These are phyloP conservation scores for Phytophthora uliginosa DNA, from an alignment of 352 stramenopile genomes.

Conservation along the genomic window DNA sequence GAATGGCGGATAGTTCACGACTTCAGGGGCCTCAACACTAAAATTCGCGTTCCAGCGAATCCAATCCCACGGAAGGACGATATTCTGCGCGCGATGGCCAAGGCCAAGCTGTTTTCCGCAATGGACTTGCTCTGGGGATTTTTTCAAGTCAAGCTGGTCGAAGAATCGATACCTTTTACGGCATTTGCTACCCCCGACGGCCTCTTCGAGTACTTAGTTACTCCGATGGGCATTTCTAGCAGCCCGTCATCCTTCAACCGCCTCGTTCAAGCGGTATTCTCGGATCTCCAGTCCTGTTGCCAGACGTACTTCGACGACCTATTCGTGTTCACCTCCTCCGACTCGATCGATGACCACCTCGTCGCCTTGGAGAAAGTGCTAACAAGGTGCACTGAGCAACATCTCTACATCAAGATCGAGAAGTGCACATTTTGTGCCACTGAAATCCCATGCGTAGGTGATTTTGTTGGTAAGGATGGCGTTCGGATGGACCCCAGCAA, in stretches of 20 bases:
- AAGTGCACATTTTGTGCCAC: conserved; percentile 16
- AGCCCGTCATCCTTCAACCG: conserved; percentile 5
- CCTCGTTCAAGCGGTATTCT: not conserved
- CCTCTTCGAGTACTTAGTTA: not conserved
- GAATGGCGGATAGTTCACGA: conserved; percentile 9
- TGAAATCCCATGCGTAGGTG: conserved; percentile 10
- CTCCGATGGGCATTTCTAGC: not conserved
- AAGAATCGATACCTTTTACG: not conserved
- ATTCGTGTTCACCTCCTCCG: conserved; percentile 4
- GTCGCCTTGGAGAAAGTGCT: conserved; percentile 2
- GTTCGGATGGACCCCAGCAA: conserved; percentile 31
- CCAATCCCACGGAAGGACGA: conserved; percentile 3
- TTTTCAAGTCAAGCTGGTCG: conserved; percentile 1
- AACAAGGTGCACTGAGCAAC: not conserved
- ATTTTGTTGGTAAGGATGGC: conserved; percentile 10
- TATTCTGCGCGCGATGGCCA: not conserved
- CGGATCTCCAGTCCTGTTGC: not conserved
- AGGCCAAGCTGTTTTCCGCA: not conserved
- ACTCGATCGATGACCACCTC: conserved; percentile 6
- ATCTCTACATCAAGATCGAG: conserved; percentile 10
- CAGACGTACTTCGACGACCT: conserved; percentile 9
- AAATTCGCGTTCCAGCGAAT: not conserved
- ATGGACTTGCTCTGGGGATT: conserved; percentile 1
- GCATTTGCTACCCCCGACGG: not conserved
- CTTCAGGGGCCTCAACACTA: not conserved